Evolutionary conservation across 768 basidiomycete genomes (phyloP).

Genomic region (Mycena galopus): DNA sequence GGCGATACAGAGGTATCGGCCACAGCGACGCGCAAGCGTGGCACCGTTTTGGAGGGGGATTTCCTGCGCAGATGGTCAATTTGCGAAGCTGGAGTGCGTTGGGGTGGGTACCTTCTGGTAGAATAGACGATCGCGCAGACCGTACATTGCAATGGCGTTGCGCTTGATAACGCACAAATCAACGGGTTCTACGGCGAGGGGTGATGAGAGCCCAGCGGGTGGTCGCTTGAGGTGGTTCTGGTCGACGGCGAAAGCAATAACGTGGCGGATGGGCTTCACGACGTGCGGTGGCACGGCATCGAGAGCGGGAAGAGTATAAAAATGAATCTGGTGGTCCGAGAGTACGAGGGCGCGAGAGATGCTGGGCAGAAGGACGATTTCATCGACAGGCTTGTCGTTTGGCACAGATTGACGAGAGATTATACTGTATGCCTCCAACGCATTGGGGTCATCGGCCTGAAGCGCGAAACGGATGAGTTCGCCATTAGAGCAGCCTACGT

Average conservation of each 20-base stretch:
- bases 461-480: background rate
- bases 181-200: conserved; percentile 61
- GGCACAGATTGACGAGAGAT: conserved; percentile 79
- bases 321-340: conserved; percentile 79
- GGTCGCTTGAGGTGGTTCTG: conserved; percentile 74
- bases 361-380: conserved; percentile 83
- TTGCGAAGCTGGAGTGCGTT: background rate
- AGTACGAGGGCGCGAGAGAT: conserved; percentile 81
- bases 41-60: conserved; percentile 75
- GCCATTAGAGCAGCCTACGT: conserved; percentile 66
- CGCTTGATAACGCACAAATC: conserved; percentile 84
- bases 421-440: conserved; percentile 74
- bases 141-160: conserved; percentile 71
- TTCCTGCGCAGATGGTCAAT: conserved; percentile 60
- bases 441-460: conserved; percentile 60
- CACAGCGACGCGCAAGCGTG: conserved; percentile 71
- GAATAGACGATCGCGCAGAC: conserved; percentile 72
- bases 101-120: conserved; percentile 65
- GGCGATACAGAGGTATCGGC: conserved; percentile 78
- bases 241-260: conserved; percentile 86
- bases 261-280: conserved; percentile 86
- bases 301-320: conserved; percentile 85
- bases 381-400: conserved; percentile 79
- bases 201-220: conserved; percentile 54
- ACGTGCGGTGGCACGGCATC: conserved; percentile 71